Evolutionary conservation across 176 grass and related monocot genomes (phyloP).

Genomic region (Zea luxurians): DNA sequence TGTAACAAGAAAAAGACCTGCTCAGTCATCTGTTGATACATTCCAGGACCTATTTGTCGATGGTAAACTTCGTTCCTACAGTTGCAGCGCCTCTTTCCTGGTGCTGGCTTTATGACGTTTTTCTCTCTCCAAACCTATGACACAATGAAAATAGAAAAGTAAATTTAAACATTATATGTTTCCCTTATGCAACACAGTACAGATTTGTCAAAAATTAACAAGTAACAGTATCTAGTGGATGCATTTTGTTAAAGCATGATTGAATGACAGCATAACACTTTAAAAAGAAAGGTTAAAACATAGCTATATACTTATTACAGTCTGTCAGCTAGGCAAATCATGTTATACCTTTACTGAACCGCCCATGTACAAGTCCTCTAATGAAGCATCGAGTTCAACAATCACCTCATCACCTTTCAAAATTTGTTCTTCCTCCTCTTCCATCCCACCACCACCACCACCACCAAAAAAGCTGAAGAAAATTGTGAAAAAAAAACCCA

Average conservation of each 20-base stretch:
- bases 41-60: constrained; percentile 95
- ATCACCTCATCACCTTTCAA: constrained; percentile 93
- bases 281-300: background rate
- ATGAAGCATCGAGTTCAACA: constrained; percentile 92
- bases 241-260: background rate
- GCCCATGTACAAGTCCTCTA: constrained; percentile 98
- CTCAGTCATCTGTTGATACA: constrained; percentile 99
- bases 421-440: constrained; percentile 88
- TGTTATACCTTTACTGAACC: constrained; percentile 93
- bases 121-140: constrained; percentile 94
- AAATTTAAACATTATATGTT: background rate
- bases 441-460: constrained; percentile 64
- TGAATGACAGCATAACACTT: background rate
- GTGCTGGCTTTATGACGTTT: constrained; percentile 90
- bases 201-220: background rate
- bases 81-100: constrained; percentile 88
- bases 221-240: background rate
- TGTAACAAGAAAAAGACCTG: constrained; percentile 52
- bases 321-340: background rate
- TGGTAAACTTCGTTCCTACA: constrained; percentile 99
- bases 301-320: constrained; percentile 7
- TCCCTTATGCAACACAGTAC: background rate
- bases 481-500: background rate
- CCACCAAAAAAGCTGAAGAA: constrained; percentile 84
- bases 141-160: constrained; percentile 8